Percentiles rank a stretch among this genome's conserved stretches.
These are phyloP conservation scores for Boletus barrowsii DNA, from an alignment of 768 basidiomycete genomes.

Conservation along the genomic window DNA sequence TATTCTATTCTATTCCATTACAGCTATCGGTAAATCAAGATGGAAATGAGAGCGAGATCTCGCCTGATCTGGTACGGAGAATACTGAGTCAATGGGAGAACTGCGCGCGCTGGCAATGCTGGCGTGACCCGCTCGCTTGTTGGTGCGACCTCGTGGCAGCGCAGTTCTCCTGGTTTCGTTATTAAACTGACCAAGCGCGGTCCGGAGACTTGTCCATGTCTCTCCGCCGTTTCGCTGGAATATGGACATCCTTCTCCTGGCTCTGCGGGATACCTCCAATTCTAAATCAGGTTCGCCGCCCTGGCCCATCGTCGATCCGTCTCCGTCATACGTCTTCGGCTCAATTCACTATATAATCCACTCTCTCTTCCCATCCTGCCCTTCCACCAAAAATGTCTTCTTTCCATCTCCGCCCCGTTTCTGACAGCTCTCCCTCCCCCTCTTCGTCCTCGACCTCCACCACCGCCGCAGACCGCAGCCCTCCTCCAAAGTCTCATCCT, in stretches of 20 bases:
- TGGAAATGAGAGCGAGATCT: slow-evolving; percentile 24
- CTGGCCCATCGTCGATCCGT: slow-evolving; percentile 20
- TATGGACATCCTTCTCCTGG: slow-evolving; percentile 5
- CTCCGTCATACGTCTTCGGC: slow-evolving; percentile 16
- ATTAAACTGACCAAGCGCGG: slow-evolving; percentile 13
- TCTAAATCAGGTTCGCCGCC: slow-evolving; percentile 16
- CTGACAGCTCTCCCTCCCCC: slow-evolving; percentile 46
- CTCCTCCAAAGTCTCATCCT: slow-evolving; percentile 25
- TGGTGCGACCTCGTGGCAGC: slow-evolving; percentile 23
- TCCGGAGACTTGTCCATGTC: slow-evolving; percentile 22
- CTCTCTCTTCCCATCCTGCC: neutral
- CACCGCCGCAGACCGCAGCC: slow-evolving; percentile 44
- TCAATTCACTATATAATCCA: slow-evolving; percentile 22
- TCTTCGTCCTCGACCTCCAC: slow-evolving; percentile 53
- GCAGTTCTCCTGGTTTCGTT: slow-evolving; percentile 18
- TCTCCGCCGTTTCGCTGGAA: slow-evolving; percentile 10
- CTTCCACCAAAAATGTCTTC: too few relatives aligned
- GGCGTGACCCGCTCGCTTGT: slow-evolving; percentile 20
- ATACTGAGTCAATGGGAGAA: neutral
- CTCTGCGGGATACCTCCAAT: neutral
- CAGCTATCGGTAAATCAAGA: slow-evolving; percentile 27
- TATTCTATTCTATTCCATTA: slow-evolving; percentile 16
- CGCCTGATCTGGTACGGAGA: slow-evolving; percentile 14
- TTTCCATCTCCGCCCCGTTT: slow-evolving; percentile 53
- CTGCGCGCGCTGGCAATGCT: slow-evolving; percentile 12